Conservation (phyloP, 108 stramenopile genomes). For the Aurantiochytrium sp. region DNA sequence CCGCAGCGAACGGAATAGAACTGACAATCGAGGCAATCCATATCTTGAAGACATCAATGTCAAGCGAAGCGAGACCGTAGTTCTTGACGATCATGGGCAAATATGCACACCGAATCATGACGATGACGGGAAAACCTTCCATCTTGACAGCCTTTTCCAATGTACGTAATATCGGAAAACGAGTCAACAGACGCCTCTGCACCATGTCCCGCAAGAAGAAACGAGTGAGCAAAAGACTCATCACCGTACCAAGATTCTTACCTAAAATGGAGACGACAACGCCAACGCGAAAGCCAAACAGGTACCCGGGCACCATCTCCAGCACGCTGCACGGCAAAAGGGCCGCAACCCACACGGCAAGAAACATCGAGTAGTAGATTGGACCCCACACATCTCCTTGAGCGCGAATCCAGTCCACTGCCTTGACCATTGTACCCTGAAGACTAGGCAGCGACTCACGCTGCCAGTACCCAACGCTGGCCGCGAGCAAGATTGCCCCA, state of each 20-base stretch:
- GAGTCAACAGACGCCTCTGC: neutral
- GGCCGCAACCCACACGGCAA: neutral
- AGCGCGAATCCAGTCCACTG: neutral
- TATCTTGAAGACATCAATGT: neutral
- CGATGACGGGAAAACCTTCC: neutral
- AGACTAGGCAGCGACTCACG: neutral
- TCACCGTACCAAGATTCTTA: neutral
- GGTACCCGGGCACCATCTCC: slow-evolving; percentile 2
- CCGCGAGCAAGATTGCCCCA: neutral
- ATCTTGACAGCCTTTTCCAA: neutral
- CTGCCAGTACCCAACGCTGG: neutral
- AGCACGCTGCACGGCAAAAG: neutral
- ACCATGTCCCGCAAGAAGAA: neutral
- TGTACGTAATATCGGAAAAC: neutral
- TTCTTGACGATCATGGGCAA: slow-evolving; percentile 13
- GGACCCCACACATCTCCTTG: neutral
- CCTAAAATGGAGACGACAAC: neutral
- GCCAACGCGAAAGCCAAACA: neutral
- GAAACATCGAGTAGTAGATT: neutral
- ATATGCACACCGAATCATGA: slow-evolving; percentile 1
- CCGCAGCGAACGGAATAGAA: neutral
- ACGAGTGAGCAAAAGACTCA: neutral
- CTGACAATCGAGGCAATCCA: neutral
- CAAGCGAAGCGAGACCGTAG: neutral
- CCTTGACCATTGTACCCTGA: neutral